These are phyloP conservation scores for Saturnispora sanitii DNA, from an alignment of 805 yeast species.

Conservation along the genomic window DNA sequence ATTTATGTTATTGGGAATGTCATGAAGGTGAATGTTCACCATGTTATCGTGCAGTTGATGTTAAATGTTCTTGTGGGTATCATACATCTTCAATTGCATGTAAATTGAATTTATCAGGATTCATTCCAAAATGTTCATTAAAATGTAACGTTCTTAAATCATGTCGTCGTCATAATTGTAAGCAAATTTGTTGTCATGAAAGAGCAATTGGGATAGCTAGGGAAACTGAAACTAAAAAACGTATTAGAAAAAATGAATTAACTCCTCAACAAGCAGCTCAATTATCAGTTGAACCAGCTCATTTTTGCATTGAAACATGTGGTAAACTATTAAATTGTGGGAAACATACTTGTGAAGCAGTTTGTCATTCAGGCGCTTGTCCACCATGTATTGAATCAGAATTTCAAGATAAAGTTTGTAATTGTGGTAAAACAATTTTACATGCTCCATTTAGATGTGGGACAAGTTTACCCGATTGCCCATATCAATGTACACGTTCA, in stretches of 20 bases:
- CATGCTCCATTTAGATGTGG: slow-evolving; percentile 86
- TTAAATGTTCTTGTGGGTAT: slow-evolving; percentile 55
- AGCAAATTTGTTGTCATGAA: slow-evolving; percentile 55
- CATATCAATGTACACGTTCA: slow-evolving; percentile 50
- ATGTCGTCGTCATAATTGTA: slow-evolving; percentile 76
- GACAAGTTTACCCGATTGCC: slow-evolving; percentile 53
- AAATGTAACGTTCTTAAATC: slow-evolving; percentile 67
- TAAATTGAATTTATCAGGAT: slow-evolving; percentile 39
- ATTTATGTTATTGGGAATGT: slow-evolving; percentile 55
- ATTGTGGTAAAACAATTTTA: slow-evolving; percentile 70
- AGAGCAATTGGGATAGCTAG: slow-evolving; percentile 52
- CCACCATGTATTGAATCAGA: slow-evolving; percentile 72
- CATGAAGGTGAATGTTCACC: slow-evolving; percentile 69
- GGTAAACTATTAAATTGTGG: slow-evolving; percentile 55
- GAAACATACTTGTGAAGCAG: slow-evolving; percentile 52
- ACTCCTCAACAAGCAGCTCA: slow-evolving; percentile 35
- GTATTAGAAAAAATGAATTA: slow-evolving; percentile 34
- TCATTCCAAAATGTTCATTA: slow-evolving; percentile 51
- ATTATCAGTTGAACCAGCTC: slow-evolving; percentile 58
- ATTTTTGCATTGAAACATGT: slow-evolving; percentile 63
- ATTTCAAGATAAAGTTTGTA: slow-evolving; percentile 68
- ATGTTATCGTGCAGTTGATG: slow-evolving; percentile 45
- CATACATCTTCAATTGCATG: slow-evolving; percentile 56
- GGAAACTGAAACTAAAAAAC: slow-evolving; percentile 41
- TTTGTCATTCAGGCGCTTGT: slow-evolving; percentile 76